Evolutionary conservation across 192 early-diverging fungal genomes (phyloP).

Genomic region (Coemansia sp.): DNA sequence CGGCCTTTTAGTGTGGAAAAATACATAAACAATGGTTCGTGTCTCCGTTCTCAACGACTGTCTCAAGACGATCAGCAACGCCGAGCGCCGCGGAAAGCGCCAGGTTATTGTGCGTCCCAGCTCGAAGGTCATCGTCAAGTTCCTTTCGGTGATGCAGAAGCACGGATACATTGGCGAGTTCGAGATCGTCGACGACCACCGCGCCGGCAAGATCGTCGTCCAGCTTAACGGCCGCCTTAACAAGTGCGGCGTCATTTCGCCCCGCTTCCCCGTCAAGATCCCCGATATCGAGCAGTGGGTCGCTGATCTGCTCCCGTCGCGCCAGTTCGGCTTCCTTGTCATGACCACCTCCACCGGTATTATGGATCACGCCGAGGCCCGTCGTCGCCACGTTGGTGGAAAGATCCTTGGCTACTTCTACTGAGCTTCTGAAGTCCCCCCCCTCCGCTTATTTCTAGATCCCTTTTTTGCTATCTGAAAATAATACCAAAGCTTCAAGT

Average conservation of each 20-base stretch:
- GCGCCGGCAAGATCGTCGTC: constrained; percentile 96
- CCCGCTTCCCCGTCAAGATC: constrained; percentile 97
- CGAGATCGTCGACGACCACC: constrained; percentile 98
- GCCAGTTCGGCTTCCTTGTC: constrained; percentile 97
- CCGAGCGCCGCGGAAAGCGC: constrained; percentile 97
- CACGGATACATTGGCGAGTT: constrained; percentile 99
- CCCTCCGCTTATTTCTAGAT: no score
- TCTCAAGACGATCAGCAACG: constrained; percentile 98
- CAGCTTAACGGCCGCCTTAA: constrained; percentile 98
- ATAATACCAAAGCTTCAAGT: no score
- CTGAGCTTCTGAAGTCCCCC: constrained; percentile 37
- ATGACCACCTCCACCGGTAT: constrained; percentile 94
- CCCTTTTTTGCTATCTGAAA: not conserved
- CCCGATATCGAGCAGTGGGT: constrained; percentile 95
- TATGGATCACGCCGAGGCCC: constrained; percentile 99
- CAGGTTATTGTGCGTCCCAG: constrained; percentile 96
- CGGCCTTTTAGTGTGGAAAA: not conserved
- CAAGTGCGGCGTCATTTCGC: constrained; percentile 99
- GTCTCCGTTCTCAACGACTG: constrained; percentile 96
- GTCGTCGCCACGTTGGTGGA: constrained; percentile 95
- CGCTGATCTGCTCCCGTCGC: constrained; percentile 93
- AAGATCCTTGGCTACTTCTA: constrained; percentile 97
- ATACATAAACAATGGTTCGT: constrained; percentile 82
- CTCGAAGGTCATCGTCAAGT: constrained; percentile 98
- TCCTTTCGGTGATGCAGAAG: constrained; percentile 98